Base-by-base conservation (phyloP, 78 protist genomes). In the Dictyostelium purpureum region DNA sequence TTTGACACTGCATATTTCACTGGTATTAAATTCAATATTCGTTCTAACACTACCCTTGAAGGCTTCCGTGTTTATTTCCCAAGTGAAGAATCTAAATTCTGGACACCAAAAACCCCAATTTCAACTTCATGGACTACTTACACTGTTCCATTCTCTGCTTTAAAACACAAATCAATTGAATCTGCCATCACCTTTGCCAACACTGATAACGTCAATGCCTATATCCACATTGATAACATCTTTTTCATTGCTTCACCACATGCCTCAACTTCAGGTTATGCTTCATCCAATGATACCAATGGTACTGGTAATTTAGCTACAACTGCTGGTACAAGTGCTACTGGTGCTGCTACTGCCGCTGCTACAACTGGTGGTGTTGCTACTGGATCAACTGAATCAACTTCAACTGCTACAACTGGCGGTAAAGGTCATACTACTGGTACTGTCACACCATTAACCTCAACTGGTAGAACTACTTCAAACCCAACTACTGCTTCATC, bases 11-110 rank as follows among this genome's bases (percentile, higher is more conserved):
- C 35, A 0, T 81, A 81, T 38, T 81, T 81, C 40, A 67, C 52
- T 35, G 89, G 89, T 26, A 81, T 81, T 37, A 81, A 81, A 69
- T 81, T 81, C 40, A 18, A 52, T 38, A 28, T 81, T 10, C 51
- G 57, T 28, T 52, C 76, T 21, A 38, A 69, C 24, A 38, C 40
- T 24, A 45, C 52, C 5, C 52, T 76, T 70, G 38, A 1, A 12
- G 89, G 89, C 24, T 57, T 81, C 1, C 73, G 57, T 31, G 77
- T 81, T 7, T 81, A 35, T 40, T 52, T 81, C 45, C 71, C 71
- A 63, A 63, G 33, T 63, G 49, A 37, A 24, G 47, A 26, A 28
- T 35, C 54, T 7, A 42, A 76, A 12, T 65, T 7, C 21, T 81
- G 89, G 89, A 24, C 77, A 21, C 89, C 89, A 69, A 28, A 24